Evolutionary conservation across 352 stramenopile species (phyloP), one percentile per base, ranked within the genome.

Genomic region (Phytophthora palmivora): DNA sequence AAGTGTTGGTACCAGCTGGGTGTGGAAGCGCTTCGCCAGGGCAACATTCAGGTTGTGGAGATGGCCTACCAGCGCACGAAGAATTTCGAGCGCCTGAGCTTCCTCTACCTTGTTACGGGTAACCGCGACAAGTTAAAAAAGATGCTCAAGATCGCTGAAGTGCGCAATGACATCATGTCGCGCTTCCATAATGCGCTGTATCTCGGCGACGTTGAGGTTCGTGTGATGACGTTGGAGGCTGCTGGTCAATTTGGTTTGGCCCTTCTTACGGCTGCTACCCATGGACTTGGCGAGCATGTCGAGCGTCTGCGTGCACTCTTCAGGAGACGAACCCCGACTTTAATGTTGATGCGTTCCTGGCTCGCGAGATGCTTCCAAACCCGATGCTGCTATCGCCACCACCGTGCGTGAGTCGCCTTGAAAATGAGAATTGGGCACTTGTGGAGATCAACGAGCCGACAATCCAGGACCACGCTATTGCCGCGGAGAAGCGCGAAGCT

Each of bases 11-110:
- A 97, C 64, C 89, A 99, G 63, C 83, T 99, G 15, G 98, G 96
- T 33, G 92, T 94, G 30, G 98, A 99, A 72, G 97, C 97, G 15
- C 74, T 99, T 48, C 92, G 97, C 12, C 97, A 99, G 80, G 98
- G 98, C 60, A 99, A 99, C 72, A 96, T 99, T 59, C 89, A 99
- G 75, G 96, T 99, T 63, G 98, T 99, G 26, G 97, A 99, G 77
- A 99, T 99, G 97, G 96, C 95, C 33, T 99, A 99, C 70, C 97
- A 99, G 86, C 92, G 96, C 38, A 99, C 97, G 22, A 99, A 99
- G 77, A 98, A 99, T 84, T 99, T 99, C 71, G 97, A 99, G 69
- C 94, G 96, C n/a, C 80, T 99, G 14, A 98, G 92, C 48, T 99
- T 99, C 79, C 77, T 99, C 28, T 99, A 99, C 80, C 82, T 99